A percentile compares a stretch with the other conserved stretches of the same genome.
phyloP scores from a whole-genome alignment of 352 stramenopile species.

The Pythium aphanidermatum region DNA sequence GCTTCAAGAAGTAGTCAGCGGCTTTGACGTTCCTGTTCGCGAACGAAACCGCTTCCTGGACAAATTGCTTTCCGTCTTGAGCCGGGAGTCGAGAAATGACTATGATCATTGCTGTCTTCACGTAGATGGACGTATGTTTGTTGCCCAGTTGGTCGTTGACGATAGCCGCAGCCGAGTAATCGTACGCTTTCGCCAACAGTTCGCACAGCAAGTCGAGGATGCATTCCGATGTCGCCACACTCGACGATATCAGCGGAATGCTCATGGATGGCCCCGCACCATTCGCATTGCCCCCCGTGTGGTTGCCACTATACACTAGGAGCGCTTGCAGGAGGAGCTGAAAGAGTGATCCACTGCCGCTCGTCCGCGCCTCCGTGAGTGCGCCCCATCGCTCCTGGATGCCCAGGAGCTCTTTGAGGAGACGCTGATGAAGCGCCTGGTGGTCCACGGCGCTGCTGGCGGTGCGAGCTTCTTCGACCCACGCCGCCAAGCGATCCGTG shows the following conservation, averaged over 20 bases:
- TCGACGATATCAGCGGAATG: slow-evolving; percentile 46
- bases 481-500: slow-evolving; percentile 19
- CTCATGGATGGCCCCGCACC: slow-evolving; percentile 29
- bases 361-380: slow-evolving; percentile 21
- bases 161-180: slow-evolving; percentile 49
- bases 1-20: slow-evolving; percentile 77
- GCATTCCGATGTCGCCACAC: slow-evolving; percentile 51
- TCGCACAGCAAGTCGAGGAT: slow-evolving; percentile 67
- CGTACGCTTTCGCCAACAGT: slow-evolving; percentile 62
- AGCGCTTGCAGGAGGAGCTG: slow-evolving; percentile 57
- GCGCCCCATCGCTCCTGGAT: slow-evolving; percentile 55
- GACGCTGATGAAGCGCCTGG: slow-evolving; percentile 18
- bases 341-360: slow-evolving; percentile 30
- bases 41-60: slow-evolving; percentile 61
- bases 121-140: slow-evolving; percentile 57
- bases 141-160: slow-evolving; percentile 48
- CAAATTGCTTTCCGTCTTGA: slow-evolving; percentile 58
- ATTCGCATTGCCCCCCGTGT: slow-evolving; percentile 24
- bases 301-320: slow-evolving; percentile 56
- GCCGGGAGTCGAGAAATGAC: slow-evolving; percentile 48
- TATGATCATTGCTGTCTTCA: slow-evolving; percentile 66
- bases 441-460: slow-evolving; percentile 9
- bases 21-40: slow-evolving; percentile 47
- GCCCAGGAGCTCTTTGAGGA: slow-evolving; percentile 40
- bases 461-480: slow-evolving; percentile 21